Conservation (phyloP, 2,329 filamentous ascomycete species). For the Trichoderma oligosporum region DNA sequence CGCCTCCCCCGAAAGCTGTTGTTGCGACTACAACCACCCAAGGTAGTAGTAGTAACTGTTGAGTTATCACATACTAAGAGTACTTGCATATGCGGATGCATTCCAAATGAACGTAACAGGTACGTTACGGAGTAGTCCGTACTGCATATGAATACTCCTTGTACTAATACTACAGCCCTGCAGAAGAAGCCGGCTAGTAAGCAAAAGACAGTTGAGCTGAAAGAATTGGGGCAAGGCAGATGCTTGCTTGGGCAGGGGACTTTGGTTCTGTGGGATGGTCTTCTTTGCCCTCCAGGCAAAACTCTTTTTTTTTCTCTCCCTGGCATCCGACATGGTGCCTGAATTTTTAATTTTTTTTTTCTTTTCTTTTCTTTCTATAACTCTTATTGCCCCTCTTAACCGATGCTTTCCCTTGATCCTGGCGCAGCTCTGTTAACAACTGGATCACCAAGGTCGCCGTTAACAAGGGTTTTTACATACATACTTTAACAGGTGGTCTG, state of each 20-base stretch:
- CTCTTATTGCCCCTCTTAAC: conserved; percentile 2
- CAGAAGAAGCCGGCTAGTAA: not conserved
- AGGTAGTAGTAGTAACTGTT: conserved; percentile 13
- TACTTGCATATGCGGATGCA: conserved; percentile 11
- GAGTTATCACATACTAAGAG: conserved; percentile 2
- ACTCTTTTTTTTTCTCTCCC: not conserved
- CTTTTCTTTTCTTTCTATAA: conserved; percentile 9
- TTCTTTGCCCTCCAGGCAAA: not conserved
- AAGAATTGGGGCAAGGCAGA: conserved; percentile 12
- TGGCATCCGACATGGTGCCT: conserved; percentile 3
- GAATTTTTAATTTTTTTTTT: conserved; percentile 6
- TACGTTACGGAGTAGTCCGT: conserved; percentile 3
- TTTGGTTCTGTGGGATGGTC: not conserved
- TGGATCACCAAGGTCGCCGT: conserved; percentile 7
- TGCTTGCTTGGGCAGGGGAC: not conserved
- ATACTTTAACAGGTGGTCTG: not conserved
- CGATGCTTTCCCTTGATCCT: not conserved
- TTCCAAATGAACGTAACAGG: not conserved
- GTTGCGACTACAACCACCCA: not conserved
- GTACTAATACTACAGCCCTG: conserved; percentile 4
- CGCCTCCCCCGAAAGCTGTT: not conserved
- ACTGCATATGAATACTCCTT: not conserved
- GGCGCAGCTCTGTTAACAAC: conserved; percentile 2
- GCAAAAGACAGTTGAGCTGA: not conserved
- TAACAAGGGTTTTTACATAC: not conserved